Conservation (phyloP, 164 flowering plant genomes). For the Houttuynia cordata region DNA sequence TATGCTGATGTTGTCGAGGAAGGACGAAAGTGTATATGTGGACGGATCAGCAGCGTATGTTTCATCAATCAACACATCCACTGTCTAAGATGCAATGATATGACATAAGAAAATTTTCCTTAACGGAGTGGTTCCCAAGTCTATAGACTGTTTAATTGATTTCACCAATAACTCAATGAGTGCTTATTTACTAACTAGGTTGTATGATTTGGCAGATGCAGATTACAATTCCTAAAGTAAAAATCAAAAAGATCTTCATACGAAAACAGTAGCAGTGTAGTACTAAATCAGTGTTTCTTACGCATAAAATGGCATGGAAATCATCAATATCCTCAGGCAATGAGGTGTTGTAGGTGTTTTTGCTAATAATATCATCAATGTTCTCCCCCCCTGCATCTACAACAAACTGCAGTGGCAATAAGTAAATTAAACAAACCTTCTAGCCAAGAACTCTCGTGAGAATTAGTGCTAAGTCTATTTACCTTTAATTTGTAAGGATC, state of each 20-base stretch:
- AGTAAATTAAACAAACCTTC: neutral
- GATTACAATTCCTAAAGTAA: neutral
- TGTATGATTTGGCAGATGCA: neutral
- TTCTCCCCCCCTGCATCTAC: constrained; percentile 98
- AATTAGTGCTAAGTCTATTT: neutral
- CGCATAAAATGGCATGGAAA: constrained; percentile 79
- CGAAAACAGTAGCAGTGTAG: too few relatives aligned
- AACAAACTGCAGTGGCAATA: constrained; percentile 31
- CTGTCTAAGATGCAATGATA: too few relatives aligned
- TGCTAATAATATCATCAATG: constrained; percentile 60
- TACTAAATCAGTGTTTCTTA: constrained; percentile 25
- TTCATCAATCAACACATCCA: constrained; percentile 86
- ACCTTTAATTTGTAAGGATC: constrained; percentile 72
- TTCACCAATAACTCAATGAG: neutral
- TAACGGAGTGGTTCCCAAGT: neutral
- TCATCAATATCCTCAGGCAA: constrained; percentile 68
- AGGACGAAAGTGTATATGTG: constrained; percentile 45
- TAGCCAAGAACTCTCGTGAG: neutral
- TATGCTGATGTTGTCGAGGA: constrained; percentile 45
- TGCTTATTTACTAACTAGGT: neutral
- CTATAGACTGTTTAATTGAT: neutral
- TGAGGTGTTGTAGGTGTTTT: constrained; percentile 50
- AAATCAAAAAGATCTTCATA: too few relatives aligned
- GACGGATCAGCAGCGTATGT: constrained; percentile 41
- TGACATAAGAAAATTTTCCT: too few relatives aligned